Evolutionary conservation across 768 basidiomycete species (phyloP), one percentile per base, ranked within the genome.

Genomic region (Podaxis sp.): DNA sequence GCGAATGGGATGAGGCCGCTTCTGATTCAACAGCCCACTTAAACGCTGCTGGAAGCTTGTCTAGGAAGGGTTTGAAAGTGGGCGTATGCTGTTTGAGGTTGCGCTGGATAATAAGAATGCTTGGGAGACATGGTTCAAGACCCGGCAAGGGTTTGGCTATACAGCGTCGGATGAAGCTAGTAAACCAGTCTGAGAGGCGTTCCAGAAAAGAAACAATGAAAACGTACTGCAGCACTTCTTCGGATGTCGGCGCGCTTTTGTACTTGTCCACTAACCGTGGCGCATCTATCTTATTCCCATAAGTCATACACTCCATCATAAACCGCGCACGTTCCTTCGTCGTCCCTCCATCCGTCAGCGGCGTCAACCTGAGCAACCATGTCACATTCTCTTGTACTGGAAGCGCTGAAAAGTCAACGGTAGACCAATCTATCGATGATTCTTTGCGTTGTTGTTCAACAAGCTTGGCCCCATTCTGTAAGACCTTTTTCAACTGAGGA

Each of bases 21-120:
- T 48, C 50, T 3, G 23, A 59, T 44, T 62, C 63, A 13, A 66
- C 27, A 2, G 46, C 44, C 63, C 64, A 68, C 9, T 36, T 38
- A 42, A 66, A 64, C 16, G 52, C 50, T 3, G 42, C 14, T 0
- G 65, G 63, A 9, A 68, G 50, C 18, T 64, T 61, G 25, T 66
- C 52, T 5, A 68, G 62, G 53, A 68, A 68, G 11, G 63, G 60
- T n/a, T 53, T 37, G 47, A 68, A 46, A 13, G 57, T 59, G 16
- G 27, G 23, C 4, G 57, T 25, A 32, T 65, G 64, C 10, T 59
- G 56, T n/a, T 37, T 55, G 38, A 68, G 62, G 16, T 65, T 58
- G 27, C 53, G 40, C 7, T 63, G 57, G 37, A 68, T 60, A 32
- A 59, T 35, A 6, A 66, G 50, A 3, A 50, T 40, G 13, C 50